Conservation (phyloP, 2,329 filamentous ascomycete species). For the Paecilomyces fulvus region DNA sequence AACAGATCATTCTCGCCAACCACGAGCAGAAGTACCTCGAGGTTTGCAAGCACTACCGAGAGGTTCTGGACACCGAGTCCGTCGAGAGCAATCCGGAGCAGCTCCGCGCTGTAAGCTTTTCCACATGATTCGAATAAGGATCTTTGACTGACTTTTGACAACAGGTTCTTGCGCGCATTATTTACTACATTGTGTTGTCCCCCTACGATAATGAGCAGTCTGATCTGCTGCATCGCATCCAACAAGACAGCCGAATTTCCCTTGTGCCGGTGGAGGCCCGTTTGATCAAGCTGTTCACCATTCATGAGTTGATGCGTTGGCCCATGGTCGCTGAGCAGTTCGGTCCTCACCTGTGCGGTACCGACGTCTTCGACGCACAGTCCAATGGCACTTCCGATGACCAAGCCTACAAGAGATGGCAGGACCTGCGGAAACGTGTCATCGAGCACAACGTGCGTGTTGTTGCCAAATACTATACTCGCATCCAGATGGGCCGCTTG, state of each 20-base stretch:
- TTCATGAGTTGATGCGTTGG: conserved; percentile 97
- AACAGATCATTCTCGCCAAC: conserved; percentile 91
- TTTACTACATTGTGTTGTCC: conserved; percentile 94
- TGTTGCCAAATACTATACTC: conserved; percentile 96
- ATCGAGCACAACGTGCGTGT: conserved; percentile 99
- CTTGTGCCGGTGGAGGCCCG: conserved; percentile 72
- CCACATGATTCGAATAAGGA: conserved; percentile 2
- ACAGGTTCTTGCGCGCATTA: conserved; percentile 86
- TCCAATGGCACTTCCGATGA: conserved; percentile 59
- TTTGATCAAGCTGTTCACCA: conserved; percentile 87
- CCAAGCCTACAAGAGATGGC: conserved; percentile 79
- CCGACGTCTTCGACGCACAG: conserved; percentile 74
- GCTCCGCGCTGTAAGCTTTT: conserved; percentile 63
- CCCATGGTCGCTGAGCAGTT: conserved; percentile 84
- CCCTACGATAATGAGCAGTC: conserved; percentile 98
- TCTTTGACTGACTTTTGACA: conserved; percentile 3
- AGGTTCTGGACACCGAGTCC: conserved; percentile 91
- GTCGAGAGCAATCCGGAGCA: conserved; percentile 84
- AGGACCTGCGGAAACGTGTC: conserved; percentile 92
- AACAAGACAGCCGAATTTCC: conserved; percentile 72
- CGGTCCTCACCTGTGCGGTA: conserved; percentile 75
- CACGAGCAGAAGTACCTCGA: conserved; percentile 97
- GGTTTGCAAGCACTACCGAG: conserved; percentile 95
- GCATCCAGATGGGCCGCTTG: conserved; percentile 84
- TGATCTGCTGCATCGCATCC: conserved; percentile 88